Evolutionary conservation across 2,329 filamentous ascomycete species (phyloP).

Genomic region (Trichophyton simii): DNA sequence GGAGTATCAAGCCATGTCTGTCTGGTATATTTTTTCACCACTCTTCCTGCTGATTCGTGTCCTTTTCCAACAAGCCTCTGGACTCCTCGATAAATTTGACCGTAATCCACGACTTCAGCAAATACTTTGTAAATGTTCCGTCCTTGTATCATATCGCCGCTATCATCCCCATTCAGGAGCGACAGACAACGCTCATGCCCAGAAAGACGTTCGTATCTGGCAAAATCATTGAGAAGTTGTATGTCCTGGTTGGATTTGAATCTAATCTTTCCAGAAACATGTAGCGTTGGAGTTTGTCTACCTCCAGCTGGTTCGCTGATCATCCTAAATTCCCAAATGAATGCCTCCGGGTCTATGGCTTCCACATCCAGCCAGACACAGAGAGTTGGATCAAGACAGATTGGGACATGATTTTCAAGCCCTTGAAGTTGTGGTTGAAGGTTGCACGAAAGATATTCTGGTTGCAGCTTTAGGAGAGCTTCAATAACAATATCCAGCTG

Average conservation of each 20-base stretch:
- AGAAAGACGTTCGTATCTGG: conserved; percentile 4
- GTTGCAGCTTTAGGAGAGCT: conserved; percentile 3
- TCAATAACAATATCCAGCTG: conserved; percentile 8
- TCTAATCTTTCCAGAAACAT: conserved; percentile 4
- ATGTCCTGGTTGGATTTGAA: conserved; percentile 4
- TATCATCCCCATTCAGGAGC: conserved; percentile 4
- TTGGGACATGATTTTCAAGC: conserved; percentile 5
- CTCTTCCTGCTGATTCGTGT: conserved; percentile 5
- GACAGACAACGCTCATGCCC: conserved; percentile 4
- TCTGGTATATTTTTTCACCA: conserved; percentile 3
- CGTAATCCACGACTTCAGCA: conserved; percentile 19
- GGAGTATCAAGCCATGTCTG: conserved; percentile 5
- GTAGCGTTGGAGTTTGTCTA: not conserved
- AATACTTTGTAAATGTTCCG: conserved; percentile 11
- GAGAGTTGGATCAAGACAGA: conserved; percentile 4
- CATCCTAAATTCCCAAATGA: conserved; percentile 3
- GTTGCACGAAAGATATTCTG: conserved; percentile 1
- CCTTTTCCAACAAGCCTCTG: conserved; percentile 8
- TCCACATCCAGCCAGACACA: conserved; percentile 6
- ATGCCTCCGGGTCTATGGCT: not conserved
- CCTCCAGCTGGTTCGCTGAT: not conserved
- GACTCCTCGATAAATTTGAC: conserved; percentile 18
- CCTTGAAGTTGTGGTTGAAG: conserved; percentile 5
- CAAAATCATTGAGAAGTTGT: conserved; percentile 3
- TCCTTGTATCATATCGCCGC: conserved; percentile 5